phyloP scores from a whole-genome alignment of 805 yeast species.

The Starmera amethionina region DNA sequence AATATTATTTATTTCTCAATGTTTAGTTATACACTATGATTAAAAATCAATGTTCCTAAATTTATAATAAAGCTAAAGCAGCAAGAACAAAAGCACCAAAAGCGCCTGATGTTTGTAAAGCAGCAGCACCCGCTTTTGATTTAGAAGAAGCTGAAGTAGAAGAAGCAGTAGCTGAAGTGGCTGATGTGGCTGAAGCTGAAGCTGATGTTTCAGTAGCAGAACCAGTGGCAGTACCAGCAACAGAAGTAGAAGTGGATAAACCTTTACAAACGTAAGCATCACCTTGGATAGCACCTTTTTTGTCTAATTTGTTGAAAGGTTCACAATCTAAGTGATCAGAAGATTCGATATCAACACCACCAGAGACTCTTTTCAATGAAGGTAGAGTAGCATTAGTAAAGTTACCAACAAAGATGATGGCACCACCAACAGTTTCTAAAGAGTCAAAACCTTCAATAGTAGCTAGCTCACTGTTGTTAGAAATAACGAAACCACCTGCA shows the following conservation, averaged over 20 bases:
- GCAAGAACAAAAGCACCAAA: slow-evolving; percentile 40
- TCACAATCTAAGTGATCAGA: slow-evolving; percentile 74
- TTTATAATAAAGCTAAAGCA: slow-evolving; percentile 39
- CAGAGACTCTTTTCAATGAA: slow-evolving; percentile 67
- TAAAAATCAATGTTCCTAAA: no score
- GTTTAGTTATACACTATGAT: no score
- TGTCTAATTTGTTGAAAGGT: slow-evolving; percentile 60
- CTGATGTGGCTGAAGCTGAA: slow-evolving; percentile 29
- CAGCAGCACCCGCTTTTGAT: slow-evolving; percentile 27
- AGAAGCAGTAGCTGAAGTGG: slow-evolving; percentile 28
- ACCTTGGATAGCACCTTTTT: slow-evolving; percentile 83
- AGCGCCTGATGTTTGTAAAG: slow-evolving; percentile 37
- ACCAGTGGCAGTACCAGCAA: slow-evolving; percentile 23
- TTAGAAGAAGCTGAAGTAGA: slow-evolving; percentile 12
- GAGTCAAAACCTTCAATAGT: slow-evolving; percentile 64
- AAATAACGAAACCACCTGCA: slow-evolving; percentile 90
- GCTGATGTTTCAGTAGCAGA: slow-evolving; percentile 19
- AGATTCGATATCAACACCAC: slow-evolving; percentile 84
- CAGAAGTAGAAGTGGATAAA: slow-evolving; percentile 42
- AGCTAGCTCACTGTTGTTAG: slow-evolving; percentile 70
- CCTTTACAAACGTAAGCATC: slow-evolving; percentile 71
- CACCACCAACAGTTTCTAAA: slow-evolving; percentile 77
- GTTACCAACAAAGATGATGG: slow-evolving; percentile 71
- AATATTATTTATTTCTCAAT: no score
- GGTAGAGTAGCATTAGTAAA: slow-evolving; percentile 74